Conservation (phyloP, 2,329 filamentous ascomycete genomes). For the Trichoderma pleuroti region DNA sequence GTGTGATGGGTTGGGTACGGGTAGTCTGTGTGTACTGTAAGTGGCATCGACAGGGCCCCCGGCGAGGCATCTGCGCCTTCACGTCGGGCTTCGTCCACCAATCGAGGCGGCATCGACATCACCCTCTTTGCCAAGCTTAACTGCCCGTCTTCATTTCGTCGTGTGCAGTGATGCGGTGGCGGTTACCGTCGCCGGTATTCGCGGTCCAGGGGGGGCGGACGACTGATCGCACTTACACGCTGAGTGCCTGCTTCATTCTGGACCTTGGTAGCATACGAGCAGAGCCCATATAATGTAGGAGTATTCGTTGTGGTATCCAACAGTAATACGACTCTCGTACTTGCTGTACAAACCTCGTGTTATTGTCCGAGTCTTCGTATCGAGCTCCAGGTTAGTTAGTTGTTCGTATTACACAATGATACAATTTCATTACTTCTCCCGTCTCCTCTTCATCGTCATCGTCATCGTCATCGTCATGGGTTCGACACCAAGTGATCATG, state of each 20-base stretch:
- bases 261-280: background rate
- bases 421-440: background rate
- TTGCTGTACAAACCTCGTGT: background rate
- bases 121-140: background rate
- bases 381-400: background rate
- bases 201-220: background rate
- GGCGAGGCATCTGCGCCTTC: background rate
- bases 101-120: background rate
- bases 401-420: background rate
- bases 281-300: background rate
- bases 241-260: background rate
- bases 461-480: background rate
- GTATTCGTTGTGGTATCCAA: background rate
- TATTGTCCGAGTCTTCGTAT: background rate
- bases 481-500: background rate
- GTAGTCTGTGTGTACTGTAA: too few species aligned
- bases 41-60: background rate
- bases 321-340: background rate
- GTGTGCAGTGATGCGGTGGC: constrained; percentile 1
- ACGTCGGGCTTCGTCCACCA: too few species aligned
- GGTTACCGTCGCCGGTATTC: constrained; percentile 2
- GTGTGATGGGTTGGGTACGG: too few species aligned
- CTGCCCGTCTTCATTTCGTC: background rate
- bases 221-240: background rate
- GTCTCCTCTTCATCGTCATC: background rate